Evolutionary conservation across 208 protist species (phyloP).

Genomic region (Acanthamoeba sp.): DNA sequence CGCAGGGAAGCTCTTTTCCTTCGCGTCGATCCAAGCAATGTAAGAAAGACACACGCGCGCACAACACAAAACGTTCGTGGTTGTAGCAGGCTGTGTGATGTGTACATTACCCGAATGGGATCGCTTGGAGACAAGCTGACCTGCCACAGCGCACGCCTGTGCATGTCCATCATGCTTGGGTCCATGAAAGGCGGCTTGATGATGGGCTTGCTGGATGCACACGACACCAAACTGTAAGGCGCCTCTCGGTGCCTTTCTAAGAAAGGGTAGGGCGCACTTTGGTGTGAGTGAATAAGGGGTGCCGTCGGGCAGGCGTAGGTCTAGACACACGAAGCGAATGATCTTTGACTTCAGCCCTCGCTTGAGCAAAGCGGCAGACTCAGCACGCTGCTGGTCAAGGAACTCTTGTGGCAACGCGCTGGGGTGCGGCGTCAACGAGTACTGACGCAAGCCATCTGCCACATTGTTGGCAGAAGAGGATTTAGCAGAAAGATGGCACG

Average conservation of each 20-base stretch:
- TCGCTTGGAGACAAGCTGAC: slow-evolving; percentile 11
- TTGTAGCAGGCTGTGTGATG: too few relatives aligned
- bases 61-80: too few relatives aligned
- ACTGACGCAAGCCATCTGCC: slow-evolving; percentile 38
- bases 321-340: not conserved
- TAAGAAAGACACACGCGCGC: too few relatives aligned
- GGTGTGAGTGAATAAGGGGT: slow-evolving; percentile 20
- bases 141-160: slow-evolving; percentile 7
- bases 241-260: not conserved
- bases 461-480: not conserved
- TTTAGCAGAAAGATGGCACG: not conserved
- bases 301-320: slow-evolving; percentile 31
- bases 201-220: not conserved
- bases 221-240: not conserved
- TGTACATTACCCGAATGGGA: not conserved
- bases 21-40: too few relatives aligned
- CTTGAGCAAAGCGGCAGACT: slow-evolving; percentile 3
- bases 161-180: slow-evolving; percentile 35
- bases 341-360: slow-evolving; percentile 7
- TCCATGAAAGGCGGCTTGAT: slow-evolving; percentile 24
- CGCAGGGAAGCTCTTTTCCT: slow-evolving; percentile 14
- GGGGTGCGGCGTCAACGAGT: slow-evolving; percentile 26
- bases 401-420: slow-evolving; percentile 47
- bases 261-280: not conserved
- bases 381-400: slow-evolving; percentile 41